These are phyloP conservation scores for Pseudonectria foliicola DNA, from an alignment of 2,329 filamentous ascomycete genomes.

Conservation along the genomic window DNA sequence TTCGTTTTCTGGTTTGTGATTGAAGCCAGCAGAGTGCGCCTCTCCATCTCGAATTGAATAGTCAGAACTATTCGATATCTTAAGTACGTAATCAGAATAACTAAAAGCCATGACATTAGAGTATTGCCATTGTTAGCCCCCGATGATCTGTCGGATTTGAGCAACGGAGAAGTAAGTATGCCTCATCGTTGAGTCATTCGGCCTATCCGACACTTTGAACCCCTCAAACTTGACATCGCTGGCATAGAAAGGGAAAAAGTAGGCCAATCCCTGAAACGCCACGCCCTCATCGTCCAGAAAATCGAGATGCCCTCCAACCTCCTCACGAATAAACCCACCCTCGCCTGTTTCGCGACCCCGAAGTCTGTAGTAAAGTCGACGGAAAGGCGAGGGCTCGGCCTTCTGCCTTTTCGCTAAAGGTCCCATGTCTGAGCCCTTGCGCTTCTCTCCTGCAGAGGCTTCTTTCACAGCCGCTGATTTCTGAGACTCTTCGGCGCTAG, in stretches of 20 bases:
- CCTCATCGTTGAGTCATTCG: neutral
- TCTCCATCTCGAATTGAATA: too few relatives aligned
- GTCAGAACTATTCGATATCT: too few relatives aligned
- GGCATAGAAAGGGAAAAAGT: neutral
- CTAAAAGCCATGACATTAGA: too few relatives aligned
- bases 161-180: too few relatives aligned
- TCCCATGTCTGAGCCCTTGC: too few relatives aligned
- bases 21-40: too few relatives aligned
- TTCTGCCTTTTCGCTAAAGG: neutral
- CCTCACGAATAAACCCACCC: neutral
- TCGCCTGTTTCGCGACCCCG: conserved; percentile 7
- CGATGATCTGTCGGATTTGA: too few relatives aligned
- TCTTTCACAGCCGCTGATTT: neutral
- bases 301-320: conserved; percentile 5
- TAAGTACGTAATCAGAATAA: too few relatives aligned
- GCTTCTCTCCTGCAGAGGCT: neutral
- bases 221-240: conserved; percentile 6
- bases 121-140: too few relatives aligned
- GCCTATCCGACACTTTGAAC: conserved; percentile 3
- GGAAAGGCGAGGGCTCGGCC: conserved; percentile 1
- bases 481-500: neutral
- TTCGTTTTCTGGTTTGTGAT: too few relatives aligned
- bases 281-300: conserved; percentile 1
- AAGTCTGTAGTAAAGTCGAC: conserved; percentile 5
- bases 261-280: conserved; percentile 3